Percentiles rank a stretch among this genome's conserved stretches.
Evolutionary conservation across 345 rosid genomes (phyloP).

Genomic region (Passiflora organensis): DNA sequence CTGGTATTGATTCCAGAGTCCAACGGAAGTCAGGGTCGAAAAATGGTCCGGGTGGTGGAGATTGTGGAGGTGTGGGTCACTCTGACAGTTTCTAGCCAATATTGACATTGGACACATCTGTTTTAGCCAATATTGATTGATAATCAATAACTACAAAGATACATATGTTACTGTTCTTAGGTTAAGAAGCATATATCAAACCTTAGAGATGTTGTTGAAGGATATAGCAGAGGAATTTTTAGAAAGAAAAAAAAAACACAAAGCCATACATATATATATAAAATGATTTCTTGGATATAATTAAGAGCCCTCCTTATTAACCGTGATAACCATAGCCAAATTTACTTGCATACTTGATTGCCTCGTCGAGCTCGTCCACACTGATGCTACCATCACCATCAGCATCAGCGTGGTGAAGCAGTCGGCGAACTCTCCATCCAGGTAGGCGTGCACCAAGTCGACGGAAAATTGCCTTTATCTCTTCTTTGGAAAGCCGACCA

Average conservation of each 20-base stretch:
- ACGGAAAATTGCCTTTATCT: conserved; percentile 14
- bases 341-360: conserved; percentile 12
- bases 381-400: conserved; percentile 18
- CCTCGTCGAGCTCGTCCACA: conserved; percentile 13
- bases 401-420: conserved; percentile 11
- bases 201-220: background rate
- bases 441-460: conserved; percentile 19
- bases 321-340: background rate
- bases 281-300: background rate
- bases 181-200: background rate
- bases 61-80: too few relatives aligned
- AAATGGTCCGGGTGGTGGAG: too few relatives aligned
- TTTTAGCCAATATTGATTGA: too few relatives aligned
- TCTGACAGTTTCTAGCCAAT: too few relatives aligned
- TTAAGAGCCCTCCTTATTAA: background rate
- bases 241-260: background rate
- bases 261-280: too few relatives aligned
- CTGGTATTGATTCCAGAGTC: too few relatives aligned
- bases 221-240: background rate
- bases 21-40: too few relatives aligned
- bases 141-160: too few relatives aligned
- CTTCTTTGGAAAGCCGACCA: conserved; percentile 14
- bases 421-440: conserved; percentile 14
- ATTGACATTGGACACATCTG: too few relatives aligned
- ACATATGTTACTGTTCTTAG: too few relatives aligned